Conservation (phyloP, 306 rosid genomes). For the Dryas octopetala region DNA sequence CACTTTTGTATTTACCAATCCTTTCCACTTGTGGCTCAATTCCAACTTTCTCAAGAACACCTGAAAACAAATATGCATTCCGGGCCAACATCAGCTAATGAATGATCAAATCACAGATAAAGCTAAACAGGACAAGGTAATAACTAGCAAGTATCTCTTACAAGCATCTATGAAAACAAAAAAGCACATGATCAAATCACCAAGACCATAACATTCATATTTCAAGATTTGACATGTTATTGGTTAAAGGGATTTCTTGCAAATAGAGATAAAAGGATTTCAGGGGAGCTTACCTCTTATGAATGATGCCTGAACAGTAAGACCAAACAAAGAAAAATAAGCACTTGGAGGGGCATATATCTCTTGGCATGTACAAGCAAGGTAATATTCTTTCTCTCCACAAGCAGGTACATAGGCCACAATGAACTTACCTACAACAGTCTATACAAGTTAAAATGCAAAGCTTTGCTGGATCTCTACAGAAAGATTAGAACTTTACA, state of each 20-base stretch:
- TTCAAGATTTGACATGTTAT: neutral
- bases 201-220: neutral
- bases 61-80: conserved; percentile 37
- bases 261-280: neutral
- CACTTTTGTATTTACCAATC: conserved; percentile 93
- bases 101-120: conserved; percentile 5
- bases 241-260: neutral
- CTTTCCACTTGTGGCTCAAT: conserved; percentile 88
- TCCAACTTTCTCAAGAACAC: conserved; percentile 82
- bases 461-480: conserved; percentile 12
- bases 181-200: neutral
- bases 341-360: conserved; percentile 96
- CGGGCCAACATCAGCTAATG: conserved; percentile 7
- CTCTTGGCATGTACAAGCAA: conserved; percentile 93
- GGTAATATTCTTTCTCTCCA: conserved; percentile 87
- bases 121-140: neutral
- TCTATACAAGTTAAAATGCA: conserved; percentile 15
- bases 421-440: conserved; percentile 67
- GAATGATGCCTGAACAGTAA: conserved; percentile 82
- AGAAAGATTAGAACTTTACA: neutral
- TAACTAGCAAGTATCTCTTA: no score
- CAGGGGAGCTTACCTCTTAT: conserved; percentile 58
- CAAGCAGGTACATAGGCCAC: conserved; percentile 87
- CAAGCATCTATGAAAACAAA: neutral
- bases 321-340: conserved; percentile 85